Evolutionary conservation across 2,329 filamentous ascomycete genomes (phyloP), one percentile per base, ranked within the genome.

Genomic region (Teratosphaeria destructans): DNA sequence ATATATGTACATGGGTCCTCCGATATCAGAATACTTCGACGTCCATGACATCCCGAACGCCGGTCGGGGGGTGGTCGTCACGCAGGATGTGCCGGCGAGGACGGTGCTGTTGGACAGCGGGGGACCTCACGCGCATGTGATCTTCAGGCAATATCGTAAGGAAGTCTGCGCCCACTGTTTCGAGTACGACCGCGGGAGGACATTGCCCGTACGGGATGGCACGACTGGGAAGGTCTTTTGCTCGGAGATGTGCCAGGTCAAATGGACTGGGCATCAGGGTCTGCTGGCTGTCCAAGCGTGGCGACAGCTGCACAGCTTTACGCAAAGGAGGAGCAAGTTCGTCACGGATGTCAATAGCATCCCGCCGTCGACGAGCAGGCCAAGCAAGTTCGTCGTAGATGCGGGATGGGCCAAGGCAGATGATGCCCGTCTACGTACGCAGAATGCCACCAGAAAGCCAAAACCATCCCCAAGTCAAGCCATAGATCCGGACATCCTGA

Each of bases 141-240:
- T 80, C 3, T 72, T 77, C 49, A 73, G 76, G 54, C 71, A 77
- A 55, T 79, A 79, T 65, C 71, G 75, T 8, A 76, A 76, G 49
- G 78, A 80, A 68, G 77, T 79, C 11, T 80, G 78, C 67, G 77
- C 73, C 0, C 69, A 74, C 29, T 80, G 78, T 65, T 79, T 80
- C 59, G 58, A 60, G 23, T 80, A 79, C 65, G 73, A 79, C 34
- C 68, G 73, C 26, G 78, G 78, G 1, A 70, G 75, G 3, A 74
- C 73, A 52, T 65, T 77, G 60, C 66, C 66, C 5, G 66, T 78
- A 5, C 71, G 74, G 16, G 73, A 77, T 43, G 62, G 66, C 53
- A 64, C 60, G 1, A 67, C 73, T 26, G 76, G 76, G 3, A 76
- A 77, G 61, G 74, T 73, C 0, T 80, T 78, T 57, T 80, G 78